Base-by-base conservation (phyloP, 306 rosid genomes). In the Rosa chinensis region DNA sequence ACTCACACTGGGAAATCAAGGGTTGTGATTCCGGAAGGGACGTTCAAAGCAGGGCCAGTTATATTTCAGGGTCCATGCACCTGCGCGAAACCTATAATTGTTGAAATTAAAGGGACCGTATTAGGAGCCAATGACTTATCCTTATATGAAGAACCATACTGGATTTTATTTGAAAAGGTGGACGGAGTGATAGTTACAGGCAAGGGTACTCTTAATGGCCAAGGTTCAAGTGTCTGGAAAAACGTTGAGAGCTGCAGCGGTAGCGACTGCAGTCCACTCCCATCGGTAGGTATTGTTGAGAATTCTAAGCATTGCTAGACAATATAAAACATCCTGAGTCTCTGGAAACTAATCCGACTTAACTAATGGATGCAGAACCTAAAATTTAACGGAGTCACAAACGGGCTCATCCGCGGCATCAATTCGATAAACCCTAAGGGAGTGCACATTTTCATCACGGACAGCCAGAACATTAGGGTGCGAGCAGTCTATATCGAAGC, bases 161-260 rank as follows among this genome's bases (percentile, higher is more conserved):
- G 99, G 99, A 74, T 95, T 81, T 39, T 73, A 8, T 90, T 95
- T 63, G 82, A 92, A 79, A 10, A 63, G 7, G 52, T 87, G 48
- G 8, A 73, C 52, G 94, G 95, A 35, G 14, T 95, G 50, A 79
- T 88, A 20, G 25, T 95, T 23, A 40, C 86, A 32, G 99, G 98
- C n/a, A 77, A 81, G 0, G 98, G 99, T 40, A 81, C 78, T 17
- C 86, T 95, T 23, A 87, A 95, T 81, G 99, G 94, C 2, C 97
- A 85, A 78, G 99, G 97, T 35, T 48, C 63, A 45, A 0, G 45
- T 0, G 73, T 86, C 40, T 95, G 98, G 99, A 2, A 74, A 68
- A 35, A 67, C 84, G 56, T 83, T 4, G 78, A 80, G 4, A 78
- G 78, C n/a, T 89, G 97, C 23, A 80, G 76, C 3, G 3, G 68